Evolutionary conservation across 306 rosid species (phyloP).

Genomic region (Cucurbita moschata): DNA sequence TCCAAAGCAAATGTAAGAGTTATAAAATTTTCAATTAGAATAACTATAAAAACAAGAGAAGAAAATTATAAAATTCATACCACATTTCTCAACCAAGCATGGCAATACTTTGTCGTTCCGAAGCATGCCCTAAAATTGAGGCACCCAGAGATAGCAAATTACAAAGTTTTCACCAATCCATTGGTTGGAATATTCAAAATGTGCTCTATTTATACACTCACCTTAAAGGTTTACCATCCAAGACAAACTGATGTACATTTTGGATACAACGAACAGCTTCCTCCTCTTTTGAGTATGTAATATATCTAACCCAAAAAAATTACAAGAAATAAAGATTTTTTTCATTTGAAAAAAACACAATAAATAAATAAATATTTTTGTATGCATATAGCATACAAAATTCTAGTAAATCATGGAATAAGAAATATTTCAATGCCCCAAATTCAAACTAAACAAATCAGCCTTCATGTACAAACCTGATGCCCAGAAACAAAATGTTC

Average conservation of each 20-base stretch:
- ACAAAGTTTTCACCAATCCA: not conserved
- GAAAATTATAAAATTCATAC: constrained; percentile 30
- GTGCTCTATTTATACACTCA: constrained; percentile 3
- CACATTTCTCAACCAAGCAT: constrained; percentile 96
- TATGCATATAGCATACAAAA: not conserved
- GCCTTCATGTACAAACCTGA: not conserved
- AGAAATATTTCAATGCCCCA: not conserved
- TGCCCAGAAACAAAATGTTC: not conserved
- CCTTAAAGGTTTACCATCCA: constrained; percentile 90
- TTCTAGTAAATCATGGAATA: not conserved
- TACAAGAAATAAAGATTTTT: not conserved
- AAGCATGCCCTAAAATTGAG: constrained; percentile 74
- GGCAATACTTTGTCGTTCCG: constrained; percentile 98
- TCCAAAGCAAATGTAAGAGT: not conserved
- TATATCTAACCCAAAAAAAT: constrained; percentile 52
- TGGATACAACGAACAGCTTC: constrained; percentile 98
- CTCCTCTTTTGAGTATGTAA: constrained; percentile 86
- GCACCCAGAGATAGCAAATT: not conserved
- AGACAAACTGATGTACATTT: constrained; percentile 93
- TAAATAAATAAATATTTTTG: not conserved
- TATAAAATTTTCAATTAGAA: constrained; percentile 3
- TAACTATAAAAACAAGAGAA: not conserved
- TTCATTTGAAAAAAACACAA: not conserved
- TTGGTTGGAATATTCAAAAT: not conserved
- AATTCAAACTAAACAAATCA: not conserved